Evolutionary conservation across 108 stramenopile species (phyloP).

Genomic region (Cyclotella baltica): DNA sequence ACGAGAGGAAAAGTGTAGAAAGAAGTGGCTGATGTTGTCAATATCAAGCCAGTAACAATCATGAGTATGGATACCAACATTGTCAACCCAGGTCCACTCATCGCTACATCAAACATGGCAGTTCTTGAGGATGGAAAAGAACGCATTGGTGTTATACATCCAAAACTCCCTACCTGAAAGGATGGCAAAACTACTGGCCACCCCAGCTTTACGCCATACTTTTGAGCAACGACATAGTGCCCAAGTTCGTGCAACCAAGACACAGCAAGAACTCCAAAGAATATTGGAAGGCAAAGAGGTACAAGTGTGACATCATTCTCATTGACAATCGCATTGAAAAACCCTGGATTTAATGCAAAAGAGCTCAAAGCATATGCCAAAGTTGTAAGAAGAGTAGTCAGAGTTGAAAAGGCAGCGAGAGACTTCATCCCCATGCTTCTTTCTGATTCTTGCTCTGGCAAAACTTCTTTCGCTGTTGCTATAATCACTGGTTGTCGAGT

Average conservation of each 20-base stretch:
- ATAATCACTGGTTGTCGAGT: slow-evolving; percentile 67
- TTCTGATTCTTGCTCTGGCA: slow-evolving; percentile 61
- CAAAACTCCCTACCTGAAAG: slow-evolving; percentile 64
- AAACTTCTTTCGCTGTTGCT: slow-evolving; percentile 59
- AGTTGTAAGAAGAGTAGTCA: slow-evolving; percentile 58
- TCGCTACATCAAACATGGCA: slow-evolving; percentile 50
- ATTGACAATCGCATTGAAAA: slow-evolving; percentile 73
- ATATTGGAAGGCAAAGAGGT: slow-evolving; percentile 60
- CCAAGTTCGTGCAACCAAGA: slow-evolving; percentile 69
- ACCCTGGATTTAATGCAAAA: slow-evolving; percentile 70
- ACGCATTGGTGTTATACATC: slow-evolving; percentile 69
- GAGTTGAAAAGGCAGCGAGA: slow-evolving; percentile 46
- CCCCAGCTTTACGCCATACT: slow-evolving; percentile 60
- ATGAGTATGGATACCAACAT: slow-evolving; percentile 44
- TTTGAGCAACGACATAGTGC: slow-evolving; percentile 65
- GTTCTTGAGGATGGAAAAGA: slow-evolving; percentile 72
- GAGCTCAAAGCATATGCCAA: slow-evolving; percentile 62
- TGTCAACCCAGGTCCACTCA: slow-evolving; percentile 42
- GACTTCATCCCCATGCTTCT: slow-evolving; percentile 38
- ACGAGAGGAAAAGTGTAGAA: slow-evolving; percentile 64
- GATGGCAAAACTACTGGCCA: slow-evolving; percentile 74
- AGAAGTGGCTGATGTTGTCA: slow-evolving; percentile 36
- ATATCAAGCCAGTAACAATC: slow-evolving; percentile 36
- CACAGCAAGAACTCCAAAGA: slow-evolving; percentile 64
- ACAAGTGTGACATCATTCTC: slow-evolving; percentile 56